Evolutionary conservation across 768 basidiomycete species (phyloP).

Genomic region (Lactarius sanguifluus): DNA sequence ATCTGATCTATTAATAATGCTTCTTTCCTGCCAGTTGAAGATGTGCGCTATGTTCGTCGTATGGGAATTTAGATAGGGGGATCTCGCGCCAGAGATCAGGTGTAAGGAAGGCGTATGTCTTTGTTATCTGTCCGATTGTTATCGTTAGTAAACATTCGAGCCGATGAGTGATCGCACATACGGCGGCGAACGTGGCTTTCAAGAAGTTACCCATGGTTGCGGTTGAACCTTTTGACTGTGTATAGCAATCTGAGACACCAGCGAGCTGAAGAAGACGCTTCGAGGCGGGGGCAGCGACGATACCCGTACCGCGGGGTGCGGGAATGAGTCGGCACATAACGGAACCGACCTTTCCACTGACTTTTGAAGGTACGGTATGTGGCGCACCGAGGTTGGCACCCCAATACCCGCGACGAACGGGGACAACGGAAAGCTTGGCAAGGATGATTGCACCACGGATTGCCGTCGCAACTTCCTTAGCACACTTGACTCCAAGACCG

Average conservation of each 20-base stretch:
- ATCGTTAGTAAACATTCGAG: neutral
- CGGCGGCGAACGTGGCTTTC: slow-evolving; percentile 93
- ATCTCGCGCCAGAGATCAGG: slow-evolving; percentile 98
- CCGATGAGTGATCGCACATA: slow-evolving; percentile 42
- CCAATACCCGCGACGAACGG: slow-evolving; percentile 99
- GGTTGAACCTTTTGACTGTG: slow-evolving; percentile 96
- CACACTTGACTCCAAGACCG: slow-evolving; percentile 99
- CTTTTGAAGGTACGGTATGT: slow-evolving; percentile 98
- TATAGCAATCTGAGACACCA: slow-evolving; percentile 97
- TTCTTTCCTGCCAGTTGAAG: slow-evolving; percentile 85
- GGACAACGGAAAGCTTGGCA: slow-evolving; percentile 96
- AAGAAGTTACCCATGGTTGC: slow-evolving; percentile 99
- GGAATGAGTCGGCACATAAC: slow-evolving; percentile 99
- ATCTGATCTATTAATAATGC: slow-evolving; percentile 46
- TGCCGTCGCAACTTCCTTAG: slow-evolving; percentile 99
- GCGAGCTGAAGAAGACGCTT: slow-evolving; percentile 97
- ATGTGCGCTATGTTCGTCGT: slow-evolving; percentile 94
- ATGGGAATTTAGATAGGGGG: slow-evolving; percentile 83
- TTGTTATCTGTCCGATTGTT: slow-evolving; percentile 68
- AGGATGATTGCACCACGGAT: slow-evolving; percentile 99
- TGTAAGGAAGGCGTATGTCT: slow-evolving; percentile 97
- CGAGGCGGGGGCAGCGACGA: slow-evolving; percentile 97
- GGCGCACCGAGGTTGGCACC: slow-evolving; percentile 98
- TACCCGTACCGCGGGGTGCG: slow-evolving; percentile 97
- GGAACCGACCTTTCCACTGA: slow-evolving; percentile 96